These are phyloP conservation scores for Nicotiana otophora DNA, from an alignment of 257 asterid genomes.

Conservation along the genomic window DNA sequence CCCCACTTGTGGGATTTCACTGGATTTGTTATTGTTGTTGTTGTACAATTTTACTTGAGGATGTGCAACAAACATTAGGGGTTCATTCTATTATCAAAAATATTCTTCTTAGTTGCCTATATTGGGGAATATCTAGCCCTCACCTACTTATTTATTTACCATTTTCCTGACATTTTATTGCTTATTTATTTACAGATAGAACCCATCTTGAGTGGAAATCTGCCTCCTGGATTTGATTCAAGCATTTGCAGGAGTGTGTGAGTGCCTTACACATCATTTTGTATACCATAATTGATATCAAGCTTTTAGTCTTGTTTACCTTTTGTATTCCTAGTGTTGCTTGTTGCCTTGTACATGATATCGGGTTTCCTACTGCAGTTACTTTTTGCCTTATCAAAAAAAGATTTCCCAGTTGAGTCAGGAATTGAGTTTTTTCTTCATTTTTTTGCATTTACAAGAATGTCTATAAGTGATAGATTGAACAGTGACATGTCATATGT, in stretches of 20 bases:
- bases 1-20: no score
- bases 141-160: background rate
- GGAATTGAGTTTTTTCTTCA: no score
- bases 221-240: conserved; percentile 85
- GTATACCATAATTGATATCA: background rate
- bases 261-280: conserved; percentile 32
- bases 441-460: no score
- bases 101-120: background rate
- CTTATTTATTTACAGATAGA: conserved; percentile 58
- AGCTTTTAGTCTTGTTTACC: background rate
- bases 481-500: no score
- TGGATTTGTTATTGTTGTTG: no score
- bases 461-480: no score
- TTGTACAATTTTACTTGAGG: background rate
- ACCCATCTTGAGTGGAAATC: conserved; percentile 83
- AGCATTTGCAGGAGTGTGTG: conserved; percentile 92
- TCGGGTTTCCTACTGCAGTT: background rate
- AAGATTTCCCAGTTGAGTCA: no score
- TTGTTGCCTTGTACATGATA: background rate
- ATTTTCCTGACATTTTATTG: conserved; percentile 12
- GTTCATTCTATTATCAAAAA: background rate
- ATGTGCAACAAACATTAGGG: background rate
- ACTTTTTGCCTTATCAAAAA: no score
- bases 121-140: background rate
- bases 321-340: background rate